These are phyloP conservation scores for Clarkia xantiana DNA, from an alignment of 345 rosid species.

Conservation along the genomic window DNA sequence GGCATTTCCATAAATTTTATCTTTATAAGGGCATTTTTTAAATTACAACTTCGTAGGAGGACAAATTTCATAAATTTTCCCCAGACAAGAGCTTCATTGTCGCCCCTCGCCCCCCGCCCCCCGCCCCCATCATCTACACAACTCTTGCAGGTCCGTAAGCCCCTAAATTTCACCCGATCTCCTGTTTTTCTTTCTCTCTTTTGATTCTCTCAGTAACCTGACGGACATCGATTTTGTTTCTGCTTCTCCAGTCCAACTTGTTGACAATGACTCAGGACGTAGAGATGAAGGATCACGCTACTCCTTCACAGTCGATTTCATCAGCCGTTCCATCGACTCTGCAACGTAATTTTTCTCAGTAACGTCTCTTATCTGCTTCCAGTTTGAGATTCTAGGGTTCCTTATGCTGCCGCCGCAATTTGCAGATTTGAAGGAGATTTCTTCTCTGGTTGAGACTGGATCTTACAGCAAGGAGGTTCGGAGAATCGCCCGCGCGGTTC, in stretches of 20 bases:
- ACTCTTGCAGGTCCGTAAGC: not conserved
- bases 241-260: not conserved
- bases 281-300: conserved; percentile 60
- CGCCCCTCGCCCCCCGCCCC: not conserved
- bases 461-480: conserved; percentile 57
- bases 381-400: conserved; percentile 7
- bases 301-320: conserved; percentile 40
- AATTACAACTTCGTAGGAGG: no score
- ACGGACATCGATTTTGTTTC: not conserved
- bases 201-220: not conserved
- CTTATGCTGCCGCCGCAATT: not conserved
- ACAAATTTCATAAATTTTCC: no score
- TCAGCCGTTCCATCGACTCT: conserved; percentile 44
- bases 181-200: conserved; percentile 1
- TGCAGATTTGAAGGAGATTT: conserved; percentile 69
- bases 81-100: not conserved
- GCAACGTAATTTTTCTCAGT: conserved; percentile 24
- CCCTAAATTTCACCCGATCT: not conserved
- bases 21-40: no score
- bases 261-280: conserved; percentile 58
- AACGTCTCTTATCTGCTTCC: not conserved
- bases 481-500: conserved; percentile 54
- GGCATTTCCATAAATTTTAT: no score
- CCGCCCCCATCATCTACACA: not conserved
- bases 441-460: conserved; percentile 52